Conservation (phyloP, 257 asterid genomes). For the Galeopsis tetrahit region DNA sequence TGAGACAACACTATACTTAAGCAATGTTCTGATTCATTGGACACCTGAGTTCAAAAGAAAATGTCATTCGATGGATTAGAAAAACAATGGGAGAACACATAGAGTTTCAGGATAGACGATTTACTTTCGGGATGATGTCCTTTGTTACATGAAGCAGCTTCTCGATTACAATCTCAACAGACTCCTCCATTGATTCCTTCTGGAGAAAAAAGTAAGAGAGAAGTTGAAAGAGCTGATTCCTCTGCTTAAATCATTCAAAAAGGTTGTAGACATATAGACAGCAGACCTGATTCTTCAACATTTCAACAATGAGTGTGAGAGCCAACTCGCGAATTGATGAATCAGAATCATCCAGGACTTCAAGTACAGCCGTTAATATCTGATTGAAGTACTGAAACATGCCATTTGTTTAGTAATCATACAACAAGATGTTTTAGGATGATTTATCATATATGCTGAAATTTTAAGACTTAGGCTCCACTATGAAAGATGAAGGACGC, state of each 20-base stretch:
- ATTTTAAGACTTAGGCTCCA: constrained; percentile 3
- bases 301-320: constrained; percentile 74
- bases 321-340: constrained; percentile 82
- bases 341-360: constrained; percentile 88
- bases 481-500: neutral
- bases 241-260: neutral
- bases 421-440: constrained; percentile 18
- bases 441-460: neutral
- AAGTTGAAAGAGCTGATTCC: neutral
- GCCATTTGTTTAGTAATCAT: constrained; percentile 30
- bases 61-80: constrained; percentile 30
- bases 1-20: constrained; percentile 74
- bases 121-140: constrained; percentile 80
- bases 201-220: constrained; percentile 34
- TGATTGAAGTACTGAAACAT: constrained; percentile 92
- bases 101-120: constrained; percentile 30
- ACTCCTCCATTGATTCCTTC: constrained; percentile 94
- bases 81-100: constrained; percentile 2
- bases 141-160: constrained; percentile 87
- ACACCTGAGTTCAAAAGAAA: constrained; percentile 55
- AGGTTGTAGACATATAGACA: constrained; percentile 14
- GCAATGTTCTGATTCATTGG: constrained; percentile 93
- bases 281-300: constrained; percentile 94
- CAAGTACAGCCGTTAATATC: constrained; percentile 87
- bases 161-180: constrained; percentile 86